phyloP scores from a whole-genome alignment of 108 stramenopile species.

The Pseudonitzschia delicatissima region DNA sequence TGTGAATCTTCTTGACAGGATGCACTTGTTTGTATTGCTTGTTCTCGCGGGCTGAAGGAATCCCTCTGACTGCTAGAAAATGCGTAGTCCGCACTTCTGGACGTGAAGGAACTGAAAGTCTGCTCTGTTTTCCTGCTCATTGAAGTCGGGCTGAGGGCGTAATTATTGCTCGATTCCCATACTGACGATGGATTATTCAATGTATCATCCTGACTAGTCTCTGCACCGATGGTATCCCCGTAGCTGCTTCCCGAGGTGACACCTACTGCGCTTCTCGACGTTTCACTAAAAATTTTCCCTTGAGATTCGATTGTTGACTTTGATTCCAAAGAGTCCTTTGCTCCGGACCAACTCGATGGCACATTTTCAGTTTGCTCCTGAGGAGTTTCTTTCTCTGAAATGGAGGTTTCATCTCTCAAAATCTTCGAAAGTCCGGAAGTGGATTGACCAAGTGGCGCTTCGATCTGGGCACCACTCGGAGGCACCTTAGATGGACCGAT shows the following conservation, averaged over 20 bases:
- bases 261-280: not conserved
- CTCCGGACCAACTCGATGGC: not conserved
- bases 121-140: not conserved
- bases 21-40: not conserved
- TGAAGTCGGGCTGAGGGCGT: slow-evolving; percentile 1
- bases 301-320: slow-evolving; percentile 2
- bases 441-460: no score
- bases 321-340: slow-evolving; percentile 4
- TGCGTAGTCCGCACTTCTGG: not conserved
- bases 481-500: not conserved
- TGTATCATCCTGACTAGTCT: slow-evolving; percentile 1
- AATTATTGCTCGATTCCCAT: not conserved
- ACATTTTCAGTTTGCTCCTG: not conserved
- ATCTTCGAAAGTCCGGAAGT: no score
- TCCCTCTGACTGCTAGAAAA: slow-evolving; percentile 2
- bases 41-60: slow-evolving; percentile 10
- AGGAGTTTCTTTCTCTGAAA: slow-evolving; percentile 1
- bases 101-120: not conserved
- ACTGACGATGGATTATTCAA: slow-evolving; percentile 4
- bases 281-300: not conserved
- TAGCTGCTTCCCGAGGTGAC: not conserved
- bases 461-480: not conserved
- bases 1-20: no score
- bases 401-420: not conserved
- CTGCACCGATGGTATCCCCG: not conserved